Percentiles rank a stretch among this genome's conserved stretches.
Evolutionary conservation across 495 filamentous ascomycete genomes (phyloP).

Genomic region (Aspergillus nanangensis): DNA sequence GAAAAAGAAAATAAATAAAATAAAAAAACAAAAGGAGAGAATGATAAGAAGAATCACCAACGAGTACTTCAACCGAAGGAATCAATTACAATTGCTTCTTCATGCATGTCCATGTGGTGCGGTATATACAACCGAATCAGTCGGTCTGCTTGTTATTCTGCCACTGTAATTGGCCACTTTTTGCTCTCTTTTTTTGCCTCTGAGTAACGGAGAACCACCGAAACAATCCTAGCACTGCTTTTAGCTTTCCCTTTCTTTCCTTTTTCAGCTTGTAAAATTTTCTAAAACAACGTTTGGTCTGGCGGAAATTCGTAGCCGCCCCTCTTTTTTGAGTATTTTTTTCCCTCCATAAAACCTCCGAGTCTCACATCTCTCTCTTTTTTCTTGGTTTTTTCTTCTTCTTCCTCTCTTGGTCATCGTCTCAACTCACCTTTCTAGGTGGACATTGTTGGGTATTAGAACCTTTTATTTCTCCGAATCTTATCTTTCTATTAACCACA

Average conservation of each 20-base stretch:
- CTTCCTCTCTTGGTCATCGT: constrained; percentile 5
- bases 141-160: too few relatives aligned
- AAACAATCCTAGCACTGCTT: not conserved
- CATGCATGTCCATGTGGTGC: too few relatives aligned
- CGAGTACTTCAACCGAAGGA: too few relatives aligned
- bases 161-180: too few relatives aligned
- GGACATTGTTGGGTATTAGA: not conserved
- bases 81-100: too few relatives aligned
- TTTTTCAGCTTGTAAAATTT: too few relatives aligned
- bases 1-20: too few relatives aligned
- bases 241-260: constrained; percentile 3
- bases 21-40: not conserved
- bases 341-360: constrained; percentile 1
- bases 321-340: constrained; percentile 9
- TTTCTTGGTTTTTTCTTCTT: constrained; percentile 1
- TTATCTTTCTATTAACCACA: too few relatives aligned
- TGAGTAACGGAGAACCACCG: too few relatives aligned
- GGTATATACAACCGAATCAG: too few relatives aligned
- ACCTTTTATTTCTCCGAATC: not conserved
- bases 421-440: constrained; percentile 9
- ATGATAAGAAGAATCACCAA: not conserved
- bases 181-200: not conserved
- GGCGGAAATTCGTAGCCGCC: constrained; percentile 25
- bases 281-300: not conserved
- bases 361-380: constrained; percentile 6